phyloP scores from a whole-genome alignment of 164 flowering plant genomes.

The Berberis vulgaris region DNA sequence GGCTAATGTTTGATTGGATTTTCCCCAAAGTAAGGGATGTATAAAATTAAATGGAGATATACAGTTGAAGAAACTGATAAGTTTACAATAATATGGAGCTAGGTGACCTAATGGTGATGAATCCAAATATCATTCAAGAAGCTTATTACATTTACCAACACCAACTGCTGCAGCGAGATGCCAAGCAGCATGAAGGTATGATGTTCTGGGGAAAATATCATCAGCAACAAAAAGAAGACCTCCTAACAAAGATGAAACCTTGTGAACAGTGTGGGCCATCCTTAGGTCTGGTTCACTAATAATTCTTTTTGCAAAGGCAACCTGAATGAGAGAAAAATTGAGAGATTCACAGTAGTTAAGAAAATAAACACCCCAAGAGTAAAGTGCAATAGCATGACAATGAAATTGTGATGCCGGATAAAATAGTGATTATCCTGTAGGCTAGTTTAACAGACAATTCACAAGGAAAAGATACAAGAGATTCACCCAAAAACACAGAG shows the following conservation, averaged over 20 bases:
- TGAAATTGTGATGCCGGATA: too few species aligned
- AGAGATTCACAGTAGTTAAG: too few species aligned
- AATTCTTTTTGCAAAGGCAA: constrained; percentile 85
- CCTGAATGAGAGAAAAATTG: constrained; percentile 28
- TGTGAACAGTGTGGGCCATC: constrained; percentile 72
- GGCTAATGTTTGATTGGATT: neutral
- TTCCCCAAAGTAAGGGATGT: neutral
- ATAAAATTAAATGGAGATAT: neutral
- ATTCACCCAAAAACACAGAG: too few species aligned
- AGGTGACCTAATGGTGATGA: neutral
- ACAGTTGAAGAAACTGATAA: neutral
- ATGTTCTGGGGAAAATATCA: constrained; percentile 69
- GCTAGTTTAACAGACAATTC: too few species aligned
- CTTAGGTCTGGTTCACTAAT: constrained; percentile 61
- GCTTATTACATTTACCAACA: constrained; percentile 84
- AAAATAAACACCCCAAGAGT: too few species aligned
- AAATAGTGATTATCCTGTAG: too few species aligned
- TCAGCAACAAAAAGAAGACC: constrained; percentile 85
- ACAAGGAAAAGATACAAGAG: too few species aligned
- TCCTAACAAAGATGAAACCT: constrained; percentile 73
- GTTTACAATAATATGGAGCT: neutral
- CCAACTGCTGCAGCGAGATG: constrained; percentile 98
- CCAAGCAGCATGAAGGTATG: constrained; percentile 93
- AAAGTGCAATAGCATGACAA: too few species aligned
- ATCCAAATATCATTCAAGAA: constrained; percentile 48